These are phyloP conservation scores for Cymbopogon citratus DNA, from an alignment of 176 grass and related monocot species.

Conservation along the genomic window DNA sequence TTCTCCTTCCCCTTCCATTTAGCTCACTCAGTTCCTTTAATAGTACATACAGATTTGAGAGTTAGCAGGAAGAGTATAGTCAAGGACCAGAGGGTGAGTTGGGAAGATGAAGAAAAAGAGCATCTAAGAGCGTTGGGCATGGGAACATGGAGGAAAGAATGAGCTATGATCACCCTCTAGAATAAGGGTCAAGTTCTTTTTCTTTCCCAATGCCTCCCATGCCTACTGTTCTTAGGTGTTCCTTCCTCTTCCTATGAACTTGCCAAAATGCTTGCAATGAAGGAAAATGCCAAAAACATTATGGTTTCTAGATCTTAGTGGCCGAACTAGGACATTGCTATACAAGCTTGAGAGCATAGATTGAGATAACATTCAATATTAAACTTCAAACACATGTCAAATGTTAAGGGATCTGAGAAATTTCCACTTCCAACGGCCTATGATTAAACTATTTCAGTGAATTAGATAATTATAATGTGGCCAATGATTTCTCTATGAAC, in stretches of 20 bases:
- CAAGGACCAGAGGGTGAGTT: not conserved
- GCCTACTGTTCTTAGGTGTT: not conserved
- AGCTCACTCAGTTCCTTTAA: not conserved
- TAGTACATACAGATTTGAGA: not conserved
- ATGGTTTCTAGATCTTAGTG: not conserved
- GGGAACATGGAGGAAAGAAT: not conserved
- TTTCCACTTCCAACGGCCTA: not conserved
- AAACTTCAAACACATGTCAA: not conserved
- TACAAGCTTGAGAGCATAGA: not conserved
- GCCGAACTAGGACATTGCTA: not conserved
- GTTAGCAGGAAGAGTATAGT: not conserved
- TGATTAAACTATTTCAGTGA: not conserved
- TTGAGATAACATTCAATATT: not conserved
- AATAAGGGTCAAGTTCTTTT: not conserved
- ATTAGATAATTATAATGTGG: not conserved
- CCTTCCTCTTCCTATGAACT: conserved; percentile 9
- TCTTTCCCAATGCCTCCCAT: conserved; percentile 22
- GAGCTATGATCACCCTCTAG: not conserved
- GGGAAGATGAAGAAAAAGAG: not conserved
- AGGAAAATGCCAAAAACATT: not conserved
- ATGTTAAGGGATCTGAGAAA: not conserved
- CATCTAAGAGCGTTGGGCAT: not conserved
- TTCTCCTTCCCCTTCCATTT: conserved; percentile 6
- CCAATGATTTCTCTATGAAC: not conserved
- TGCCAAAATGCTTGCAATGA: not conserved